Conservation (phyloP, 768 basidiomycete genomes). For the Russula griseocarnosa region DNA sequence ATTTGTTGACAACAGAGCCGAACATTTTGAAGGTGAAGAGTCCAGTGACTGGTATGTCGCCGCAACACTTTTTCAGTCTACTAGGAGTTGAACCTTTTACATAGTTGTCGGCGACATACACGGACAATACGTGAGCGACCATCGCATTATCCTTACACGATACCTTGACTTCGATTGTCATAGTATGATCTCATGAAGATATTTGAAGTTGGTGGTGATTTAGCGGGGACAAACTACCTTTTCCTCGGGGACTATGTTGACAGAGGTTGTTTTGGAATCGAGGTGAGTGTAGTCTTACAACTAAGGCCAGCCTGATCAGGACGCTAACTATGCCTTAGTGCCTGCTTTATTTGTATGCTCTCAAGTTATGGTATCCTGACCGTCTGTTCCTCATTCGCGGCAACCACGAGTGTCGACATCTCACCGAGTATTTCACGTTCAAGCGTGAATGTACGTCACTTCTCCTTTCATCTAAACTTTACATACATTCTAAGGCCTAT, state of each 20-base stretch:
- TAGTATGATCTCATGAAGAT: constrained; percentile 97
- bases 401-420: constrained; percentile 62
- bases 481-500: background rate
- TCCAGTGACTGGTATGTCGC: constrained; percentile 77
- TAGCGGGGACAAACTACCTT: constrained; percentile 76
- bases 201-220: constrained; percentile 86
- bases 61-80: background rate
- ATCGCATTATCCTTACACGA: background rate
- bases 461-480: constrained; percentile 5
- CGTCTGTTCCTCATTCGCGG: constrained; percentile 59
- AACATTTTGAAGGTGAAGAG: constrained; percentile 83
- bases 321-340: constrained; percentile 34
- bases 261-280: constrained; percentile 82
- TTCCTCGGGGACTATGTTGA: constrained; percentile 97
- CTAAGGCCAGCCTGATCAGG: too few species aligned
- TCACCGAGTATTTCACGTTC: constrained; percentile 80
- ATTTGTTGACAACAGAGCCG: constrained; percentile 63
- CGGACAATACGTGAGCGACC: constrained; percentile 76
- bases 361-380: constrained; percentile 61
- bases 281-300: constrained; percentile 39
- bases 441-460: constrained; percentile 82
- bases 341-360: constrained; percentile 57
- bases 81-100: constrained; percentile 11
- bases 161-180: background rate
- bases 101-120: constrained; percentile 93